Percentiles rank a stretch among this genome's conserved stretches.
phyloP scores from a whole-genome alignment of 2,329 filamentous ascomycete species.

The Neofusicoccum cordaticola region DNA sequence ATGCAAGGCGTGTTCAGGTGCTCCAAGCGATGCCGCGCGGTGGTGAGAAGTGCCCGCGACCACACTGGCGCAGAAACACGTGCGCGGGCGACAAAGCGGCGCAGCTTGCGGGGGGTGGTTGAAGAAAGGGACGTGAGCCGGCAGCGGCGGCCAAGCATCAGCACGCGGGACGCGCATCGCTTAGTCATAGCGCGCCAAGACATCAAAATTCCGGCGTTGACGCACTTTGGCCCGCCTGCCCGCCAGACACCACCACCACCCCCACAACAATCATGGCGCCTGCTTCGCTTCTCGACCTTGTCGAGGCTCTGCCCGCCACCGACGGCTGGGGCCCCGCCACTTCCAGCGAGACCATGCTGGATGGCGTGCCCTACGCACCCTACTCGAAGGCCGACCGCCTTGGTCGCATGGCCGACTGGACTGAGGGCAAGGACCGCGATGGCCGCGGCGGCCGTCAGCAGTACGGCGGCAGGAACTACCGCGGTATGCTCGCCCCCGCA shows the following conservation, averaged over 20 bases:
- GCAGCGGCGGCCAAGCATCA: not conserved
- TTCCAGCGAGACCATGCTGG: conserved; percentile 80
- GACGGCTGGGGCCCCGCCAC: conserved; percentile 77
- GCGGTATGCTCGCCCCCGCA: conserved; percentile 61
- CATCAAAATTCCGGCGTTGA: conserved; percentile 18
- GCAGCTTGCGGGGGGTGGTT: not conserved
- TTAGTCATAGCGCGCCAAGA: conserved; percentile 18
- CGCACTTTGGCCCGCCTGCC: not conserved
- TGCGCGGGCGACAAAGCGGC: not conserved
- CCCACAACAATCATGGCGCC: conserved; percentile 41
- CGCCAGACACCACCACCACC: conserved; percentile 4
- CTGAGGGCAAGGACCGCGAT: conserved; percentile 79
- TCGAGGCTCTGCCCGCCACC: conserved; percentile 45
- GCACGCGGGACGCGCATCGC: not conserved
- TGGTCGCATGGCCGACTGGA: conserved; percentile 99
- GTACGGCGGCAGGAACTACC: conserved; percentile 82
- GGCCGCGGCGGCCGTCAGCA: conserved; percentile 73
- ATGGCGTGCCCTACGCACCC: conserved; percentile 94
- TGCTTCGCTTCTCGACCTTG: conserved; percentile 47
- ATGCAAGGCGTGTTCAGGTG: not conserved
- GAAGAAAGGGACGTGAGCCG: not conserved
- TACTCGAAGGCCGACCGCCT: conserved; percentile 99
- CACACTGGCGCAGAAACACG: not conserved
- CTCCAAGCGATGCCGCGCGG: too few species aligned
- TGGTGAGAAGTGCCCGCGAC: not conserved